Conservation (phyloP, 2,329 filamentous ascomycete species). For the Stemphylium beticola region DNA sequence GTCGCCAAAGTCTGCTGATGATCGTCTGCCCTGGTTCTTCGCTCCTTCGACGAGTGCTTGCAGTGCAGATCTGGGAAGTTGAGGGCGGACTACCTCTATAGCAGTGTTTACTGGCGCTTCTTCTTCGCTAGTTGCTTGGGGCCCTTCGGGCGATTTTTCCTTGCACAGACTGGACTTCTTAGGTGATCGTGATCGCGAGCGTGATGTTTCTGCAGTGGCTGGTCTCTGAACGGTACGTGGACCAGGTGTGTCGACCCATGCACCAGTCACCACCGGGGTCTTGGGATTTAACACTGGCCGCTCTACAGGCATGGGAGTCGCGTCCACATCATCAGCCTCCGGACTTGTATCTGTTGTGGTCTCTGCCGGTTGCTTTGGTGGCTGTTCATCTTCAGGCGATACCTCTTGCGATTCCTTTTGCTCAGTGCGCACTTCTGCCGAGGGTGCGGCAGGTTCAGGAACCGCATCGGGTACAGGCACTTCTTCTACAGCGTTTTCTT, state of each 20-base stretch:
- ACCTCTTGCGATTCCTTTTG: conserved; percentile 13
- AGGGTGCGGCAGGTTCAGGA: conserved; percentile 3
- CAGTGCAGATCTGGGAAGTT: conserved; percentile 45
- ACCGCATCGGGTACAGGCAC: conserved; percentile 1
- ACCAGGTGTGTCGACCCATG: conserved; percentile 56
- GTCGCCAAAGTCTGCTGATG: conserved; percentile 49
- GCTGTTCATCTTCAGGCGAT: conserved; percentile 2
- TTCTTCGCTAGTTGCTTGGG: neutral
- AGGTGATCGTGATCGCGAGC: conserved; percentile 23
- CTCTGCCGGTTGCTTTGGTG: conserved; percentile 6
- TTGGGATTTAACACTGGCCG: conserved; percentile 38
- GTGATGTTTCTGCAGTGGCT: conserved; percentile 14
- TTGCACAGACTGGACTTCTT: conserved; percentile 24
- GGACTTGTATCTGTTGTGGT: neutral
- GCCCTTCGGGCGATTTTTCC: conserved; percentile 16
- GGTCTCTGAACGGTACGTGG: conserved; percentile 31
- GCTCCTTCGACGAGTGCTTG: conserved; percentile 51
- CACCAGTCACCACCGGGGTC: conserved; percentile 56
- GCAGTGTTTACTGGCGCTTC: neutral
- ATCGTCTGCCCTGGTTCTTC: conserved; percentile 27
- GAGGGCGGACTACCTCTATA: conserved; percentile 23
- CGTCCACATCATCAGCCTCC: conserved; percentile 23
- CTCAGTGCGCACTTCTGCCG: conserved; percentile 1
- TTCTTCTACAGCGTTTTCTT: conserved; percentile 2
- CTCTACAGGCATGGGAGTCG: conserved; percentile 38